Evolutionary conservation across 2,329 filamentous ascomycete genomes (phyloP).

Genomic region (Fonsecaea pugnacius): DNA sequence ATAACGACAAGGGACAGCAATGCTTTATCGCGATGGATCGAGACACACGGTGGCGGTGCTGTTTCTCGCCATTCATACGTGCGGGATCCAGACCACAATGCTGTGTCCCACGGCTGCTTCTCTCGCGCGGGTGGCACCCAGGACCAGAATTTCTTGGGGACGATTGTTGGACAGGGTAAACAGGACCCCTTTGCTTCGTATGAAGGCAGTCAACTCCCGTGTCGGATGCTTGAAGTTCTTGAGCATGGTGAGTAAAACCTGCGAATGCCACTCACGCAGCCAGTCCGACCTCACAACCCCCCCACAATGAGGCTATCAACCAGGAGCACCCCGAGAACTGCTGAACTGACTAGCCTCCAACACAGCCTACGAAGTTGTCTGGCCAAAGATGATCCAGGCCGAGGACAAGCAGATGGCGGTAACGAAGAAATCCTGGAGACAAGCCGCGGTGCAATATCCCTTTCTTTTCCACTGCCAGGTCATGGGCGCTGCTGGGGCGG

Average conservation of each 20-base stretch:
- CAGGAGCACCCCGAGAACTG: not conserved
- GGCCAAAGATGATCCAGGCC: slow-evolving; percentile 6
- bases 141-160: not conserved
- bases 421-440: slow-evolving; percentile 3
- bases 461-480: slow-evolving; percentile 10
- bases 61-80: not conserved
- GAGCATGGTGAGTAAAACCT: slow-evolving; percentile 1
- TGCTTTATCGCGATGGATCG: slow-evolving; percentile 3
- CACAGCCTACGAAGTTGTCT: slow-evolving; percentile 10
- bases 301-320: not conserved
- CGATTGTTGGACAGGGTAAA: not conserved
- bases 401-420: not conserved
- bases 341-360: not conserved
- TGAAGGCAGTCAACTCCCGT: not conserved
- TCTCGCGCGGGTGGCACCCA: not conserved
- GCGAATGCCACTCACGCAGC: not conserved
- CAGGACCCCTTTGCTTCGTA: slow-evolving; percentile 5
- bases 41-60: not conserved
- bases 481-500: slow-evolving; percentile 1
- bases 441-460: not conserved
- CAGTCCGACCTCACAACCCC: no score
- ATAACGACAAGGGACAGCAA: not conserved
- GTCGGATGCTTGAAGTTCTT: not conserved
- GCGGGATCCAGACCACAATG: not conserved
- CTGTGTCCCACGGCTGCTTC: no score